A percentile compares a stretch with the other conserved stretches of the same genome.
phyloP scores from a whole-genome alignment of 345 rosid genomes.

The Arabidopsis thaliana region TAIR10.1 NC_003070.9:25601501-25602000 shows the following conservation, averaged over 20 bases:
- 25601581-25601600: neutral
- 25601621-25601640: neutral
- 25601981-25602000: too few species aligned
- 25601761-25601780: neutral
- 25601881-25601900: too few species aligned
- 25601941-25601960: too few species aligned
- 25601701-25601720: neutral
- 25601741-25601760: neutral
- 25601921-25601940: too few species aligned
- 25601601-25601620: neutral
- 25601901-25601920: too few species aligned
- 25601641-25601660: neutral
- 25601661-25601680: neutral
- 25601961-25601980: too few species aligned
- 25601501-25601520: neutral
- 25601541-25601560: slow-evolving; percentile 6
- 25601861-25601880: too few species aligned
- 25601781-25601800: slow-evolving; percentile 26
- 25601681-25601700: neutral
- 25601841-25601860: neutral
- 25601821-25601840: neutral
- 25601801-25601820: slow-evolving; percentile 8
- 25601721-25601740: neutral
- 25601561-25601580: neutral
- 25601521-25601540: neutral